Evolutionary conservation across 1,284 basidiomycete genomes (phyloP).

Genomic region (Mixia osmundae): DNA sequence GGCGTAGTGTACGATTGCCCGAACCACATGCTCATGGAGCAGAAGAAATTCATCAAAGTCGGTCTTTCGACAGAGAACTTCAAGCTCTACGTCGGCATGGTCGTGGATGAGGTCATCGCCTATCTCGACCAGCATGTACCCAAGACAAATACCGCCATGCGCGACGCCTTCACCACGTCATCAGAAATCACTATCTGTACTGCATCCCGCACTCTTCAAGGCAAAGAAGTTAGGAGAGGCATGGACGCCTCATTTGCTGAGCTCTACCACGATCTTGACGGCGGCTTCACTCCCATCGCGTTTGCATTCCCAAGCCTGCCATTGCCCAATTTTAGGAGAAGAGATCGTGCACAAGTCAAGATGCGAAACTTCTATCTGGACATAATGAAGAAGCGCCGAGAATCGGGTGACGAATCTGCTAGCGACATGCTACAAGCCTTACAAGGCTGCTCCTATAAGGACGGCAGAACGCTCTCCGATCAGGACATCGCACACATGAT

Average conservation of each 20-base stretch:
- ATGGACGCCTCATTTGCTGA: constrained; percentile 69
- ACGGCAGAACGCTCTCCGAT: constrained; percentile 53
- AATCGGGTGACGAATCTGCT: constrained; percentile 34
- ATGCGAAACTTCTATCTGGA: constrained; percentile 85
- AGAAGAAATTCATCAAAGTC: constrained; percentile 60
- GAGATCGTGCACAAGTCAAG: constrained; percentile 73
- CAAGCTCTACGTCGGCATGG: constrained; percentile 69
- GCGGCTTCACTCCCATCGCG: constrained; percentile 50
- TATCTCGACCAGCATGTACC: constrained; percentile 12
- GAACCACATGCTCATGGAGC: constrained; percentile 94
- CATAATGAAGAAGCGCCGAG: constrained; percentile 58
- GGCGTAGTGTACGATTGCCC: constrained; percentile 96
- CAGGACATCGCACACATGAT: constrained; percentile 92
- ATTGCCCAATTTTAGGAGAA: constrained; percentile 59
- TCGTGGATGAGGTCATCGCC: constrained; percentile 41
- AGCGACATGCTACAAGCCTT: constrained; percentile 86
- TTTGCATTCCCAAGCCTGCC: constrained; percentile 90
- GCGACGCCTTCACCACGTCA: constrained; percentile 48
- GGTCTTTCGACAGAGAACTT: constrained; percentile 84
- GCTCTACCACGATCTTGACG: constrained; percentile 67
- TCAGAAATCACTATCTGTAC: constrained; percentile 91
- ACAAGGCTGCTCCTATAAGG: constrained; percentile 62
- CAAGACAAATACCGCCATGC: constrained; percentile 25
- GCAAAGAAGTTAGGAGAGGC: constrained; percentile 55
- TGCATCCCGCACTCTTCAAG: constrained; percentile 77